A percentile compares a stretch with the other conserved stretches of the same genome.
Conservation (phyloP, 139 green algal species). For the Coccomyxa sp. region DNA sequence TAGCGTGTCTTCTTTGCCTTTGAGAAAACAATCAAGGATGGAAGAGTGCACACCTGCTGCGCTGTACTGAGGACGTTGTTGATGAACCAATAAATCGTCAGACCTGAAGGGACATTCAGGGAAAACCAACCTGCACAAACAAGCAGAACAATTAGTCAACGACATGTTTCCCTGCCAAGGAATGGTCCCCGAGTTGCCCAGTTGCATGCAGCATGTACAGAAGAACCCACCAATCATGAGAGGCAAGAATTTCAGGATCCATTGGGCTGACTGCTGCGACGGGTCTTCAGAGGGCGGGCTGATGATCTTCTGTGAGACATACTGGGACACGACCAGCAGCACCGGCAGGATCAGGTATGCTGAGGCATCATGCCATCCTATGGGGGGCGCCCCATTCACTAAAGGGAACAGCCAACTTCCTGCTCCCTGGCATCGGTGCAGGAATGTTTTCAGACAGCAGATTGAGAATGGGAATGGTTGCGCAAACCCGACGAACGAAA, state of each 20-base stretch:
- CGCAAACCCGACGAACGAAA: background rate
- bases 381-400: constrained; percentile 50
- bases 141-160: background rate
- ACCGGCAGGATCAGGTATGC: constrained; percentile 71
- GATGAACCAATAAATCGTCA: constrained; percentile 98
- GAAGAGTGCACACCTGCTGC: constrained; percentile 60
- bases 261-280: constrained; percentile 67
- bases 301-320: constrained; percentile 74
- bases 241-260: constrained; percentile 95
- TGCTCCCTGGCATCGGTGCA: constrained; percentile 28
- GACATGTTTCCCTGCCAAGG: background rate
- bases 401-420: constrained; percentile 78
- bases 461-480: background rate
- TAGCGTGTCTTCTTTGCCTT: no score
- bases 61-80: constrained; percentile 95
- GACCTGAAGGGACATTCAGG: constrained; percentile 92
- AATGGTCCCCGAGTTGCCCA: no score
- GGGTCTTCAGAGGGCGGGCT: constrained; percentile 46
- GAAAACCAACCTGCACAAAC: constrained; percentile 88
- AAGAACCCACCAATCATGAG: constrained; percentile 83
- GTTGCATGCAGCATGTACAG: background rate
- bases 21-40: background rate
- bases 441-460: background rate
- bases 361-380: constrained; percentile 62
- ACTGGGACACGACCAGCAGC: constrained; percentile 70